Evolutionary conservation across 352 stramenopile species (phyloP).

Genomic region (Pythium sukuiense): DNA sequence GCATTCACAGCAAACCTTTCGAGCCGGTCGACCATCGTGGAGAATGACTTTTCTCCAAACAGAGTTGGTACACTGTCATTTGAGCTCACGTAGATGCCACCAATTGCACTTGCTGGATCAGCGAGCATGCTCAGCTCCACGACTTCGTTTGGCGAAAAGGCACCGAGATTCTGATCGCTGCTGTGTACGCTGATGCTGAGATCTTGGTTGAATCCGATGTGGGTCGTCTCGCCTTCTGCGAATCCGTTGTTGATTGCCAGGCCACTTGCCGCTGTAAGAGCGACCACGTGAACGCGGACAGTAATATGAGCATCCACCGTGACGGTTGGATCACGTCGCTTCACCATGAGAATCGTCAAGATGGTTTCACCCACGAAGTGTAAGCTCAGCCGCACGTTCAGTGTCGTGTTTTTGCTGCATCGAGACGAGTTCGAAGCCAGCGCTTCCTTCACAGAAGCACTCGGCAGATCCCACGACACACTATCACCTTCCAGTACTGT

Average conservation of each 20-base stretch:
- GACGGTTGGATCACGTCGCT: not conserved
- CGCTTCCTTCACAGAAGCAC: not conserved
- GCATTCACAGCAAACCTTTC: not conserved
- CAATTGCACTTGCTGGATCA: not conserved
- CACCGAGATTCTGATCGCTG: not conserved
- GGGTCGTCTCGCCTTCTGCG: not conserved
- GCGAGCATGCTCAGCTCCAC: not conserved
- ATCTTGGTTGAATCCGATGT: constrained; percentile 18
- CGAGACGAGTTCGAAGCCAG: not conserved
- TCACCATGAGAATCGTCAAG: not conserved
- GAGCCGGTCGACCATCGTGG: not conserved
- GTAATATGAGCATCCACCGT: not conserved
- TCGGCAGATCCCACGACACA: not conserved
- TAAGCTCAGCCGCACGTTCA: not conserved
- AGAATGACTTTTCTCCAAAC: not conserved
- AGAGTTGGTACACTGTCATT: not conserved
- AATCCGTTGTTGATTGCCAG: not conserved
- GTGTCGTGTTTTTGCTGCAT: not conserved
- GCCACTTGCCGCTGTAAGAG: not conserved
- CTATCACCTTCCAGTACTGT: not conserved
- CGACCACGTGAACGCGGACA: constrained; percentile 11
- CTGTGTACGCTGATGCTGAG: not conserved
- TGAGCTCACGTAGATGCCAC: not conserved
- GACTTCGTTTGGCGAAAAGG: constrained; percentile 1
- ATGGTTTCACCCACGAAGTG: not conserved